Evolutionary conservation across 1,139 yeast genomes (phyloP), one percentile per base, ranked within the genome.

Genomic region (Blastobotrys illinoisensis): DNA sequence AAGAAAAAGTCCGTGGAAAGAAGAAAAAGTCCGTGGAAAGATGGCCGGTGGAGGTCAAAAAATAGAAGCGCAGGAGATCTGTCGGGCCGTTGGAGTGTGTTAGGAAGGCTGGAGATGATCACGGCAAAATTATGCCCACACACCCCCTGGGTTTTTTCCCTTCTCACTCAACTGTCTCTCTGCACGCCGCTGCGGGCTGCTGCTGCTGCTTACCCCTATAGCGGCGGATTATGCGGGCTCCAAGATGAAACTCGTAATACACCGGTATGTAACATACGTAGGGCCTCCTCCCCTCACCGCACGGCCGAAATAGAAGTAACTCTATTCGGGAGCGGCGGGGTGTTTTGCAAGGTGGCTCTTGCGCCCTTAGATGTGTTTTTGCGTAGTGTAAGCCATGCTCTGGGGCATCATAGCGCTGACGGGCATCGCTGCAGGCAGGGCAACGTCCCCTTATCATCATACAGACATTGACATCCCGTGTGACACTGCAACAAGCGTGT

Each of bases 401-500:
- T 32, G 40, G 40, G 40, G 13, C 3, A 16, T 18, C 13, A 20
- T 32, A 7, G 40, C 16, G 16, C 16, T 32, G 3, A 16, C 5
- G 40, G 3, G 40, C 16, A 16, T 32, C 19, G 43, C 24, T 7
- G 24, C 23, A 5, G 53, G 47, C 16, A 44, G 45, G 32, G 18
- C 55, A 18, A 56, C 54, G 1, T 55, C 58, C 21, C 58, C 64
- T 2, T 63, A 61, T 52, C 65, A 63, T 46, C 40, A 32, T n/a
- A 32, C 40, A 32, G 40, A 32, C n/a, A 53, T 60, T 14, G 61
- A 60, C 46, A 51, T 50, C 13, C 62, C 59, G 13, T 63, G 66
- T 50, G 60, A 62, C 43, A 59, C 62, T 13, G 54, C 61, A 11
- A 56, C 64, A 18, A 56, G 62, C 51, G 51, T 58, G 13, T 57